These are phyloP conservation scores for Fusarium coicis DNA, from an alignment of 2,329 filamentous ascomycete species.

Conservation along the genomic window DNA sequence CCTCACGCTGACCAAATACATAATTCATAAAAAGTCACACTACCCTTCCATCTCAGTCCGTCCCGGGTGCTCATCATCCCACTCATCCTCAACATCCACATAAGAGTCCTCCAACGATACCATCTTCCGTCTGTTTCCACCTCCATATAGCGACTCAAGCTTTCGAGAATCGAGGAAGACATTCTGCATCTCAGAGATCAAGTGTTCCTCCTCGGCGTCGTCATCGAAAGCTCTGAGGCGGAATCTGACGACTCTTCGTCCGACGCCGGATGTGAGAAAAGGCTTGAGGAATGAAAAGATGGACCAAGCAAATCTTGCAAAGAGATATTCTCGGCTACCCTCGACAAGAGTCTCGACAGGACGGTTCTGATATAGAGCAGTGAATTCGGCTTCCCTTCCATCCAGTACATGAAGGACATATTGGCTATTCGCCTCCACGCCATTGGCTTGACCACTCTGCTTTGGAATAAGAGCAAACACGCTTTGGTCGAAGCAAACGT, in stretches of 20 bases:
- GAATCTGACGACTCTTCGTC: conserved; percentile 13
- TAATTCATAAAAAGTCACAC: background rate
- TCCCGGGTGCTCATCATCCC: conserved; percentile 25
- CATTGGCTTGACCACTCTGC: background rate
- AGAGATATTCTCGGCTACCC: conserved; percentile 27
- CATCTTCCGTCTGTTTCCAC: background rate
- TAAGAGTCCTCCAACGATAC: conserved; percentile 21
- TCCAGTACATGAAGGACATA: conserved; percentile 26
- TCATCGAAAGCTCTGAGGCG: conserved; percentile 6
- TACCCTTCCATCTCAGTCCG: conserved; percentile 34
- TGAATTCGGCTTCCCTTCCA: conserved; percentile 27
- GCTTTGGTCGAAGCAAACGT: conserved; percentile 33
- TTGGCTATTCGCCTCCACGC: background rate
- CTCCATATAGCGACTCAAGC: conserved; percentile 19
- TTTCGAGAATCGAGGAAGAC: conserved; percentile 28
- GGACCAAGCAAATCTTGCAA: conserved; percentile 27
- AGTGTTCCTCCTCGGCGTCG: conserved; percentile 16
- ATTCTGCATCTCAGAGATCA: conserved; percentile 27
- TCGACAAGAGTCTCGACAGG: conserved; percentile 8
- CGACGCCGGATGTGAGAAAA: conserved; percentile 27
- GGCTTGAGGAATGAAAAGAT: conserved; percentile 25
- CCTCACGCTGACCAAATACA: background rate
- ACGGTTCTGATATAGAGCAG: conserved; percentile 26
- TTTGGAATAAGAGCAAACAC: conserved; percentile 33
- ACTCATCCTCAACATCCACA: conserved; percentile 35